Base-by-base conservation (phyloP, 495 filamentous ascomycete genomes). In the Aspergillus sclerotiicarbonarius region DNA sequence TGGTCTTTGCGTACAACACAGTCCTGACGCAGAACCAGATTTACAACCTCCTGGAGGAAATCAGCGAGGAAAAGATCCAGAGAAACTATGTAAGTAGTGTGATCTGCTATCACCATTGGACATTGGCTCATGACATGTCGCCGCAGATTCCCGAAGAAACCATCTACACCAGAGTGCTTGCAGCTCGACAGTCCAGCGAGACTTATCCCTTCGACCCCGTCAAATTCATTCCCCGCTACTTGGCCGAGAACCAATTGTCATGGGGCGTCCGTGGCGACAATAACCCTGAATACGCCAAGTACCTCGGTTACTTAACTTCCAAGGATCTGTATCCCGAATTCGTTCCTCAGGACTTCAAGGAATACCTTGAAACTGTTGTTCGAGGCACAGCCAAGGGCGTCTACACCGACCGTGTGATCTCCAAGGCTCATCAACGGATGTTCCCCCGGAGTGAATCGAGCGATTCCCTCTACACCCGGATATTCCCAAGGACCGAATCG, bases 261-360 rank as follows among this genome's bases (percentile, higher is more conserved):
- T 81, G 78, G 77, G 76, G 74, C 32, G 66, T 85, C 30, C 76
- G 83, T 15, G 78, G 76, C 20, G 83, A 87, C 53, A 85, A 86
- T 62, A 80, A 72, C 48, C 80, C 78, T 0, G 81, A 83, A 53
- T 76, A 76, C 56, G 83, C 82, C 30, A 76, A 76, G 56, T 85
- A 85, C 62, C 71, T 87, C 8, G 83, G 84, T 8, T 86, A 85
- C 63, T 50, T 85, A 44, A 72, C 77, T 53, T 74, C 76, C 19
- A 77, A 78, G 58, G 81, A 84, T 48, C 62, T 85, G 47, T 86
- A 85, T 63, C 83, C 82, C 16, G 81, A 80, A 18, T 76, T 82
- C 52, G 49, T 64, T 15, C 69, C 73, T 6, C 76, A 65, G 31
- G 67, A 73, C 19, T 75, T 81, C 65, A 65, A 67, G 56, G 71